Evolutionary conservation across 345 rosid genomes (phyloP), one percentile per base, ranked within the genome.

Genomic region (Ailanthus altissimus): DNA sequence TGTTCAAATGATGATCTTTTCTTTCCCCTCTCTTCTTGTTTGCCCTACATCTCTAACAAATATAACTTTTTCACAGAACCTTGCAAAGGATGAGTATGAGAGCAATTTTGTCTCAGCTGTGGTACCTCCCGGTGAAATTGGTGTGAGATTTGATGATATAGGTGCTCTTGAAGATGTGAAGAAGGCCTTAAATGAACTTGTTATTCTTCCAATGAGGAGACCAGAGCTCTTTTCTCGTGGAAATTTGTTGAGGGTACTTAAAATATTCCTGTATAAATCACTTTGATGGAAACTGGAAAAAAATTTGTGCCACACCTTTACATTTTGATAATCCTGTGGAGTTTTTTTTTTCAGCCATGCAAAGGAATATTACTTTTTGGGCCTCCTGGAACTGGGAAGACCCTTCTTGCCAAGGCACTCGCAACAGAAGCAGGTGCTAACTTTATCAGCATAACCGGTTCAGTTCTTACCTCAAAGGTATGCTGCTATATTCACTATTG

Each of bases 311-410:
- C 42, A n/a, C 47, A 23, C 26, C 57, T 70, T 68, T 56, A 28
- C 67, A 45, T 43, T 61, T 13, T 20, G 38, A 4, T 83, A 78
- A 72, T 63, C 77, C 14, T 60, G 70, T 69, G 4, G 46, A 58
- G 9, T 20, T 73, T 80, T 75, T 68, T 80, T 75, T 83, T 67
- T 51, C 89, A 96, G 99, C 98, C 98, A 5, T 94, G 99, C 87
- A 96, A 94, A 91, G 99, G 98, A 65, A 90, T 96, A 82, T 86
- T 94, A 80, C 95, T 96, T 42, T 96, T 96, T 85, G 99, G 99
- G 75, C 99, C 99, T 84, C 99, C 99, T 84, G 99, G 99, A 81
- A 96, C 99, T 63, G 99, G 98, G 82, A 96, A 96, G 84, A 94
- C 99, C 25, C 91, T 96, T 68, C 93, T 94, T 76, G 99, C 97